Evolutionary conservation across 106 monocot species (phyloP).

Genomic region (Dendrobium nobile): DNA sequence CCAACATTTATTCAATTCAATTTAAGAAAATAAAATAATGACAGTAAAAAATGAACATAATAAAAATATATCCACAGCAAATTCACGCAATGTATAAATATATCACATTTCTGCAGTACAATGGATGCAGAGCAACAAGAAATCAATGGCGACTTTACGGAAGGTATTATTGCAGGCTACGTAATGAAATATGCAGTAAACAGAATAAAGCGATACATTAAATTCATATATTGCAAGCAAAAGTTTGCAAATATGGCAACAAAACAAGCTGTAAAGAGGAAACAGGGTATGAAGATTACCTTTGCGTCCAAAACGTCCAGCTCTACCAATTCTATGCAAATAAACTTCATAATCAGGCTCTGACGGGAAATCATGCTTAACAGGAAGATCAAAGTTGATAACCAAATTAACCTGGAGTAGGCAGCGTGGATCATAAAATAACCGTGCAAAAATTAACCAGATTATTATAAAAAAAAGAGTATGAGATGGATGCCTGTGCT

Average conservation of each 20-base stretch:
- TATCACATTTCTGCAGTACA: too few species aligned
- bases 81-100: too few species aligned
- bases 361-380: conserved; percentile 33
- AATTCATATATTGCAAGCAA: not conserved
- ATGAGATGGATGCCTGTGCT: conserved; percentile 49
- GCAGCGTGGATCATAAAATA: not conserved
- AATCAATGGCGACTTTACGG: too few species aligned
- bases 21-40: too few species aligned
- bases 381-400: conserved; percentile 88
- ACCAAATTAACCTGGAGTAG: conserved; percentile 76
- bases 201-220: not conserved
- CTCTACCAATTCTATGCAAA: conserved; percentile 89
- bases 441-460: not conserved
- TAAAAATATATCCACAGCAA: too few species aligned
- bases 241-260: not conserved
- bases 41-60: too few species aligned
- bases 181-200: not conserved
- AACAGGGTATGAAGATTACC: conserved; percentile 31
- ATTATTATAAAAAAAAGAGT: not conserved
- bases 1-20: too few species aligned
- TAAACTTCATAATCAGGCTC: conserved; percentile 96
- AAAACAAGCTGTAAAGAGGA: not conserved
- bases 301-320: conserved; percentile 92
- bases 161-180: not conserved
- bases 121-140: too few species aligned